These are phyloP conservation scores for Pseudogymnoascus sp. DNA, from an alignment of 2,329 filamentous ascomycete species.

Conservation along the genomic window DNA sequence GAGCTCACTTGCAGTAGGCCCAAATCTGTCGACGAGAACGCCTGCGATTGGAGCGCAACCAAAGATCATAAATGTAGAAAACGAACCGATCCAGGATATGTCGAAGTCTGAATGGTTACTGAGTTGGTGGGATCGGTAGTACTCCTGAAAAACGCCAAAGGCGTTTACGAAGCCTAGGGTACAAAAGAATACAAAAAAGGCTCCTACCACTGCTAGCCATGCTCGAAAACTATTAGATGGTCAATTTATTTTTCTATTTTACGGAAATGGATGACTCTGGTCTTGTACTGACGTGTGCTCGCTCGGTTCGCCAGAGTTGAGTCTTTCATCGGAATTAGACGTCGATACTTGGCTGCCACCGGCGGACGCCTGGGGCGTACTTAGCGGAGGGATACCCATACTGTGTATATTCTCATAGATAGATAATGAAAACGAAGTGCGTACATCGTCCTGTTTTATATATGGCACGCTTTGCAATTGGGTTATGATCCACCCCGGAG, in stretches of 20 bases:
- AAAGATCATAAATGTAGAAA: conserved; percentile 25
- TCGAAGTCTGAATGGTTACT: conserved; percentile 21
- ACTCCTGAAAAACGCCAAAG: conserved; percentile 31
- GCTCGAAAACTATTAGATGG: conserved; percentile 8
- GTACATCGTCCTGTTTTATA: not conserved
- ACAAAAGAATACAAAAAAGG: conserved; percentile 23
- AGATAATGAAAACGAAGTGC: not conserved
- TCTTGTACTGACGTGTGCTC: not conserved
- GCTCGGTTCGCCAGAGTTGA: not conserved
- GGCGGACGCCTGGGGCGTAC: not conserved
- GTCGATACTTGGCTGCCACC: not conserved
- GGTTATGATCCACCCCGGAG: not conserved
- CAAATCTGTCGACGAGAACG: conserved; percentile 27
- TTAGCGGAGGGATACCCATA: not conserved
- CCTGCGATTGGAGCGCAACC: conserved; percentile 22
- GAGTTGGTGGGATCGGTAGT: conserved; percentile 23
- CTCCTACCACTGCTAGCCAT: conserved; percentile 13
- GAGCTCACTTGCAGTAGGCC: conserved; percentile 19
- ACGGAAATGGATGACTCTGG: not conserved
- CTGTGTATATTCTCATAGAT: not conserved
- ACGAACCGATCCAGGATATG: conserved; percentile 32
- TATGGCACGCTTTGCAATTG: not conserved
- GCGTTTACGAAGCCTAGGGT: conserved; percentile 30
- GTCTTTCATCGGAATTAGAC: not conserved
- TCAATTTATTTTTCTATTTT: not conserved